These are phyloP conservation scores for Wilcoxina mikolae DNA, from an alignment of 495 filamentous ascomycete genomes.

Conservation along the genomic window DNA sequence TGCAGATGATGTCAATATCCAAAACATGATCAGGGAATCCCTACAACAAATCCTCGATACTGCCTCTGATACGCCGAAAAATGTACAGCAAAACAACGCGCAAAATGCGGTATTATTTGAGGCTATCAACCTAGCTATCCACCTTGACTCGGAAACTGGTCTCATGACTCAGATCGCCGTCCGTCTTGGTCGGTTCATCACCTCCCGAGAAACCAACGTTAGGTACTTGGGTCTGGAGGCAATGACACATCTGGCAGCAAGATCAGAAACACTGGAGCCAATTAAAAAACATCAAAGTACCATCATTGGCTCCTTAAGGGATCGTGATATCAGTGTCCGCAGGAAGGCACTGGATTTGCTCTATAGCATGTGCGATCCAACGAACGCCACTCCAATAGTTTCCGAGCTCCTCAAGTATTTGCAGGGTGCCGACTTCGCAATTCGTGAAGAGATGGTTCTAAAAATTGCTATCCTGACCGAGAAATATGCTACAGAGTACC, in stretches of 20 bases:
- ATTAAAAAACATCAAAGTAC: conserved; percentile 97
- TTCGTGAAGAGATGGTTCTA: conserved; percentile 96
- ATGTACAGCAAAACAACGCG: conserved; percentile 98
- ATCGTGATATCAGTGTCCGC: conserved; percentile 92
- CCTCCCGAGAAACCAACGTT: conserved; percentile 93
- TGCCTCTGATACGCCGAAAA: conserved; percentile 88
- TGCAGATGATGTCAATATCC: conserved; percentile 77
- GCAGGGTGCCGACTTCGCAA: conserved; percentile 91
- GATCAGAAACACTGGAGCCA: conserved; percentile 86
- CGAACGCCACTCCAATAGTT: conserved; percentile 83
- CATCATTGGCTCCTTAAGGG: conserved; percentile 83
- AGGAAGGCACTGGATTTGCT: conserved; percentile 89
- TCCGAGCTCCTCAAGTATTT: conserved; percentile 87
- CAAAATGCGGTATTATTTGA: conserved; percentile 98
- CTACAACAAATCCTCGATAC: conserved; percentile 76
- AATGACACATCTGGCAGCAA: conserved; percentile 94
- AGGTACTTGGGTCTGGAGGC: conserved; percentile 93
- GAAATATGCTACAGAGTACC: conserved; percentile 94
- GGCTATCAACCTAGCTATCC: conserved; percentile 96
- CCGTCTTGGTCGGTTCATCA: conserved; percentile 86
- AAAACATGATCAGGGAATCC: conserved; percentile 82
- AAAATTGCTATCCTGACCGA: conserved; percentile 98
- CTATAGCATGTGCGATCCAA: conserved; percentile 98
- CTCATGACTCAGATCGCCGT: conserved; percentile 97
- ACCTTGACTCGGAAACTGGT: conserved; percentile 90